Evolutionary conservation across 2,329 filamentous ascomycete genomes (phyloP).

Genomic region (Aureobasidium sp.): DNA sequence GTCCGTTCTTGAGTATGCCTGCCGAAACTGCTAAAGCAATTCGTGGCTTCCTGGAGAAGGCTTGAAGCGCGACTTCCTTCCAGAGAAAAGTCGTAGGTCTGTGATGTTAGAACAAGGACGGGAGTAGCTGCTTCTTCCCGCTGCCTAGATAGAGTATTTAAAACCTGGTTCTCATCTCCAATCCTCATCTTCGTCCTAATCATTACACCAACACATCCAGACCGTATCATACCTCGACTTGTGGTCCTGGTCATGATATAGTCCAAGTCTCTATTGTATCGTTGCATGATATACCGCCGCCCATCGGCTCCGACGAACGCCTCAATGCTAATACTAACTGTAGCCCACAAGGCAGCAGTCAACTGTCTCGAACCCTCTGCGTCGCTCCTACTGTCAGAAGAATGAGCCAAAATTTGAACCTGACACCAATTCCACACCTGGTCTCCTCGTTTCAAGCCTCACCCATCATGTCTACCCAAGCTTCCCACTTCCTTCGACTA

Average conservation of each 20-base stretch:
- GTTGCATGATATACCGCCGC: background rate
- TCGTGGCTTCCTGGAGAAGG: constrained; percentile 17
- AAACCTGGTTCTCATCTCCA: background rate
- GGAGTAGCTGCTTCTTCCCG: background rate
- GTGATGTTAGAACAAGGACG: background rate
- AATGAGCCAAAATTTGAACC: background rate
- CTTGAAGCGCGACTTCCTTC: background rate
- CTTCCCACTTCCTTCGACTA: background rate
- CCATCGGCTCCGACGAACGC: background rate
- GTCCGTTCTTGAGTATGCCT: constrained; percentile 25
- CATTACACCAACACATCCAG: background rate
- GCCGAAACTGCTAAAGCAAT: constrained; percentile 21
- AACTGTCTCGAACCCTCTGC: no score
- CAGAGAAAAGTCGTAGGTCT: background rate
- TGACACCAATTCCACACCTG: background rate
- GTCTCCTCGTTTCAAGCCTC: background rate
- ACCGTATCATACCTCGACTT: background rate
- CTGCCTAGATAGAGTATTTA: background rate
- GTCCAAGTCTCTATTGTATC: background rate
- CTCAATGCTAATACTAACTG: background rate
- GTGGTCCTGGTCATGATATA: background rate
- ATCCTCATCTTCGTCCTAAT: background rate
- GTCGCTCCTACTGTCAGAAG: background rate
- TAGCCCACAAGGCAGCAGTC: background rate
- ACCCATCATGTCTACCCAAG: background rate